These are phyloP conservation scores for Kwoniella botswanensis DNA, from an alignment of 768 basidiomycete species.

Conservation along the genomic window DNA sequence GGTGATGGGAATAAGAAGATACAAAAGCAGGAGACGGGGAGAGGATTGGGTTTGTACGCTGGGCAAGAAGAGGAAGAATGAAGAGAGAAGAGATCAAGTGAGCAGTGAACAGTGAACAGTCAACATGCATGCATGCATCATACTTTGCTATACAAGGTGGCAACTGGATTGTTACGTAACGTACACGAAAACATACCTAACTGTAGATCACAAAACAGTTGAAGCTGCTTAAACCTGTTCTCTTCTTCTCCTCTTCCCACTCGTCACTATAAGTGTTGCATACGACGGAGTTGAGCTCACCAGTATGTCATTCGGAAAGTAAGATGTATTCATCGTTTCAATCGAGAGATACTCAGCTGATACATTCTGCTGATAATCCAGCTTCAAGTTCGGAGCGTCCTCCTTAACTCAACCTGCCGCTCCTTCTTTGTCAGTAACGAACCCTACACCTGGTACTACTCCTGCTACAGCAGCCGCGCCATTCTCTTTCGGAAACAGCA, in stretches of 20 bases:
- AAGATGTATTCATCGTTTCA: not conserved
- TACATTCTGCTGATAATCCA: not conserved
- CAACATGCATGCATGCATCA: not conserved
- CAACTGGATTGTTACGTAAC: slow-evolving; percentile 1
- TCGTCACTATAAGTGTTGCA: not conserved
- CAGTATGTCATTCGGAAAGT: slow-evolving; percentile 35
- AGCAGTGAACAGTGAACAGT: not conserved
- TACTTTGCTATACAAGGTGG: not conserved
- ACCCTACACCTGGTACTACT: slow-evolving; percentile 24
- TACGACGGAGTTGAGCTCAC: not conserved
- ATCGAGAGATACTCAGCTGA: slow-evolving; percentile 1
- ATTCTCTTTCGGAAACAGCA: slow-evolving; percentile 37
- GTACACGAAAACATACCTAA: not conserved
- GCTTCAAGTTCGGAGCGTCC: slow-evolving; percentile 41
- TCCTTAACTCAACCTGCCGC: slow-evolving; percentile 26
- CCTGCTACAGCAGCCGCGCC: slow-evolving; percentile 24
- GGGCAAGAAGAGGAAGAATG: not conserved
- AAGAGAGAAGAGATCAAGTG: not conserved
- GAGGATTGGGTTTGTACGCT: not conserved
- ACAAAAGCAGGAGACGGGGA: not conserved
- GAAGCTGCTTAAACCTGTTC: not conserved
- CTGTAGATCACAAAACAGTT: not conserved
- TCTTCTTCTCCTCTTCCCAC: not conserved
- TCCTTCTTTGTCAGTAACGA: slow-evolving; percentile 37
- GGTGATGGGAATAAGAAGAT: not conserved